These are phyloP conservation scores for Amanita exitialis DNA, from an alignment of 768 basidiomycete species.

Conservation along the genomic window DNA sequence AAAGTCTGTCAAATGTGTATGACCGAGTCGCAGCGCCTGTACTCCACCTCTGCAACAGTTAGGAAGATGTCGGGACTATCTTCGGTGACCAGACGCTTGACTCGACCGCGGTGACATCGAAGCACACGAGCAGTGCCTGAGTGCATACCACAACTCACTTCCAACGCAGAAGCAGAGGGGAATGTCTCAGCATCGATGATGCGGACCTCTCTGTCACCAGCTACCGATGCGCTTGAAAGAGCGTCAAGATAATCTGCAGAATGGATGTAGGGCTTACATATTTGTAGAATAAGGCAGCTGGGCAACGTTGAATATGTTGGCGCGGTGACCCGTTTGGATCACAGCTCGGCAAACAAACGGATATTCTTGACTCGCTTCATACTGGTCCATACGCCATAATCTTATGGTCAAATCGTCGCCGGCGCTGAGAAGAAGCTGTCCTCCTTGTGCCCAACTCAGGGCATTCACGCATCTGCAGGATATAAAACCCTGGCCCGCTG, in stretches of 20 bases:
- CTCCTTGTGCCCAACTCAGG: constrained; percentile 60
- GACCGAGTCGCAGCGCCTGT: not conserved
- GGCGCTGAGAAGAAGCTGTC: constrained; percentile 54
- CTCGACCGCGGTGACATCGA: constrained; percentile 60
- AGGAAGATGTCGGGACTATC: constrained; percentile 69
- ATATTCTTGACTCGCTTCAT: constrained; percentile 36
- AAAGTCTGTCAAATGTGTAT: not conserved
- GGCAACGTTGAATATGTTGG: constrained; percentile 79
- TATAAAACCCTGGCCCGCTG: not conserved
- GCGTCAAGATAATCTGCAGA: not conserved
- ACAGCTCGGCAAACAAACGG: constrained; percentile 56
- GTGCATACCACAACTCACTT: constrained; percentile 33
- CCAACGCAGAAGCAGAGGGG: constrained; percentile 17
- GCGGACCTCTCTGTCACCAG: constrained; percentile 66
- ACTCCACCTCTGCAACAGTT: constrained; percentile 65
- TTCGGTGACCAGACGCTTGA: constrained; percentile 75
- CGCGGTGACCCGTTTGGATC: constrained; percentile 71
- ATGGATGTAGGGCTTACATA: constrained; percentile 41
- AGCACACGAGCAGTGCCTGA: constrained; percentile 45
- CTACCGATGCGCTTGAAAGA: constrained; percentile 50
- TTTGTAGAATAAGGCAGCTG: constrained; percentile 73
- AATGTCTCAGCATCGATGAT: constrained; percentile 61
- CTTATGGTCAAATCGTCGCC: constrained; percentile 74
- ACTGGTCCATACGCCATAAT: constrained; percentile 63
- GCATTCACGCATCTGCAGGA: constrained; percentile 63